Percentiles rank a stretch among this genome's conserved stretches.
Conservation (phyloP, 2,329 filamentous ascomycete genomes). For the Colletotrichum eleusines region DNA sequence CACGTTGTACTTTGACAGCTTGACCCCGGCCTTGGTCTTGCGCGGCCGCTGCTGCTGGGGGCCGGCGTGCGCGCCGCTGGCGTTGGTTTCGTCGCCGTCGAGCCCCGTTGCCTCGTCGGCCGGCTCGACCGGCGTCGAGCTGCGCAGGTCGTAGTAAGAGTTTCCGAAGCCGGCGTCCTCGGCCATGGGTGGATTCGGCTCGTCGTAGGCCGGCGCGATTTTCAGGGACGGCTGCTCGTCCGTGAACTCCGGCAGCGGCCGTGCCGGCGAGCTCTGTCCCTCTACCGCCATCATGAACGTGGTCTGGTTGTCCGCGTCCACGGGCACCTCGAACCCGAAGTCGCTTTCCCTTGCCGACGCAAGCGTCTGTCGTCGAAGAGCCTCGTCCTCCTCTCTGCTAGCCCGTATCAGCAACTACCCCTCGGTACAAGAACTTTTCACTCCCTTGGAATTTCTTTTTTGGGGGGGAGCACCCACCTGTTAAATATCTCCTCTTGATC, state of each 20-base stretch:
- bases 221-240: slow-evolving; percentile 40
- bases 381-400: slow-evolving; percentile 54
- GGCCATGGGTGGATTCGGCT: slow-evolving; percentile 23
- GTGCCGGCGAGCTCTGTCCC: slow-evolving; percentile 41
- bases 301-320: slow-evolving; percentile 60
- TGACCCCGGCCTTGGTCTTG: slow-evolving; percentile 60
- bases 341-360: slow-evolving; percentile 59
- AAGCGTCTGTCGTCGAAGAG: slow-evolving; percentile 53
- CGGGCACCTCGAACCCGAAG: slow-evolving; percentile 64
- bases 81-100: slow-evolving; percentile 40
- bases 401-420: slow-evolving; percentile 44
- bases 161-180: slow-evolving; percentile 21
- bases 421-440: not conserved
- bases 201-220: slow-evolving; percentile 42
- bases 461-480: not conserved
- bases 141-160: slow-evolving; percentile 28
- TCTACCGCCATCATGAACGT: slow-evolving; percentile 62
- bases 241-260: slow-evolving; percentile 39
- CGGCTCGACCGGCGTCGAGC: slow-evolving; percentile 45
- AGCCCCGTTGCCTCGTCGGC: slow-evolving; percentile 17
- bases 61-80: slow-evolving; percentile 31
- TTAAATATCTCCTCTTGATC: slow-evolving; percentile 51
- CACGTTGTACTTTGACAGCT: slow-evolving; percentile 78
- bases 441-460: too few species aligned
- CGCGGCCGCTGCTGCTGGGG: slow-evolving; percentile 39